These are phyloP conservation scores for Rubia tinctorum DNA, from an alignment of 305 asterid species.

Conservation along the genomic window DNA sequence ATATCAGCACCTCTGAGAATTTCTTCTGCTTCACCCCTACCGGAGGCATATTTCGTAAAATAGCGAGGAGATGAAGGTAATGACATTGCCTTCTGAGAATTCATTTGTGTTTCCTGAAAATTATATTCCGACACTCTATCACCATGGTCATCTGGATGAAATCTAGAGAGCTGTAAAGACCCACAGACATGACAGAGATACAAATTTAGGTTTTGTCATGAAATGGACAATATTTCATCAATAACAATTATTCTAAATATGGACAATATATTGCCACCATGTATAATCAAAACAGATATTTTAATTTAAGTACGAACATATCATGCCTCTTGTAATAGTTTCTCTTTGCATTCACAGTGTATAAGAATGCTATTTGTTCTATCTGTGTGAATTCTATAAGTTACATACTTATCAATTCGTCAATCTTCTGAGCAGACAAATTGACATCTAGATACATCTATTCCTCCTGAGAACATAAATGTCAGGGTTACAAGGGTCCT, in stretches of 20 bases:
- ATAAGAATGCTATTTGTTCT: not conserved
- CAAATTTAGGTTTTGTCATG: not conserved
- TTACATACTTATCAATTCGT: not conserved
- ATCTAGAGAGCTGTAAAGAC: constrained; percentile 53
- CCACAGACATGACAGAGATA: constrained; percentile 3
- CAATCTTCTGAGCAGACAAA: not conserved
- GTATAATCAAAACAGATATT: not conserved
- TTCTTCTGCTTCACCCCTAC: constrained; percentile 40
- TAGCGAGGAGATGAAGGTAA: constrained; percentile 80
- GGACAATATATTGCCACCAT: not conserved
- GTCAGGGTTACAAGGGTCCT: no score
- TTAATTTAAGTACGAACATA: not conserved
- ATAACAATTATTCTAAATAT: not conserved
- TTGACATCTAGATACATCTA: not conserved
- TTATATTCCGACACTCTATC: constrained; percentile 44
- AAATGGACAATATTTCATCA: not conserved
- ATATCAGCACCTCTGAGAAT: constrained; percentile 44
- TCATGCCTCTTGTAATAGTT: not conserved
- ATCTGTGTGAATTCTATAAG: not conserved
- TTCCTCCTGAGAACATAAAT: not conserved
- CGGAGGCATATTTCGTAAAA: constrained; percentile 39
- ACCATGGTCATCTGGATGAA: constrained; percentile 52
- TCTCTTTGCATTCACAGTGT: not conserved
- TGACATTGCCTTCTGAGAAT: constrained; percentile 63
- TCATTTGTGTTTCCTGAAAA: constrained; percentile 45